A percentile compares a stretch with the other conserved stretches of the same genome.
phyloP scores from a whole-genome alignment of 2,329 filamentous ascomycete genomes.

The Beauveria rudraprayagi region DNA sequence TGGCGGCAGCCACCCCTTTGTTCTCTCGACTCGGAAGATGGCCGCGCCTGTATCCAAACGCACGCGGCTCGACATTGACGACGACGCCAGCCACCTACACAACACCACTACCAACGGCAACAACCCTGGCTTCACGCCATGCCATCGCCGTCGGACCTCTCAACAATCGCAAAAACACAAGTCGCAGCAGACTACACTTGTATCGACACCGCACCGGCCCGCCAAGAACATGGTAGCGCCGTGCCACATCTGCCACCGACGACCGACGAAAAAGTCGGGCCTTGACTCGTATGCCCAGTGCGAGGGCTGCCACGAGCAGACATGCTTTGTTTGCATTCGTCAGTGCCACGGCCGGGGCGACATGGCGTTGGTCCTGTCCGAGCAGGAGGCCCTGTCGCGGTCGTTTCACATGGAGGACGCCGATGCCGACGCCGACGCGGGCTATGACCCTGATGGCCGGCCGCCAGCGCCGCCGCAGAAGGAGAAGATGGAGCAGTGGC shows the following conservation, averaged over 20 bases:
- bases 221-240: conserved; percentile 32
- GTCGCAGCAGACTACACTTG: background rate
- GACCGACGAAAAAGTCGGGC: conserved; percentile 56
- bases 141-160: background rate
- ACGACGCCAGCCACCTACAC: background rate
- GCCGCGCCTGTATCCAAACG: conserved; percentile 5
- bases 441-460: conserved; percentile 2
- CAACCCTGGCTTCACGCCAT: background rate
- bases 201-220: background rate
- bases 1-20: background rate
- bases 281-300: conserved; percentile 60
- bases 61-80: background rate
- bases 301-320: conserved; percentile 50
- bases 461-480: background rate
- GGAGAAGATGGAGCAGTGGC: conserved; percentile 8
- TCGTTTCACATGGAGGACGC: conserved; percentile 46
- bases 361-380: conserved; percentile 18
- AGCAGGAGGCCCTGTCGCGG: conserved; percentile 30
- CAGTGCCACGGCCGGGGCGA: conserved; percentile 46
- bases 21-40: conserved; percentile 3
- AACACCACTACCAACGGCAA: background rate
- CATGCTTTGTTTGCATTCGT: conserved; percentile 63
- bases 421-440: conserved; percentile 10
- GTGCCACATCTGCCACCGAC: conserved; percentile 61
- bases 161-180: background rate